Base-by-base conservation (phyloP, 2,329 filamentous ascomycete species). In the Thelonectria blattea region DNA sequence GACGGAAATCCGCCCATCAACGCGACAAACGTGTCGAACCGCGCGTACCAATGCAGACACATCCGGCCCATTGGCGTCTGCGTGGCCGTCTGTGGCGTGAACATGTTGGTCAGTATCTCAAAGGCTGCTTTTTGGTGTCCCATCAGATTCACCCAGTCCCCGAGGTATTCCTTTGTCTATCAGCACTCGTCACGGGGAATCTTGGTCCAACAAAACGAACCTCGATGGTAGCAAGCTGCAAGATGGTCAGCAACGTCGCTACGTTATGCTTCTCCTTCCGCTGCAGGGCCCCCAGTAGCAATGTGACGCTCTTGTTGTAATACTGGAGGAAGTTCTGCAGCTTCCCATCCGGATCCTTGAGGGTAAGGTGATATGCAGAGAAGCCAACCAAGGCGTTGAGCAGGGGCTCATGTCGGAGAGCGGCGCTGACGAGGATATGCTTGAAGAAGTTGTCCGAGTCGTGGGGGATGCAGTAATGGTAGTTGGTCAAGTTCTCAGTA, bases 221-320 rank as follows among this genome's bases (percentile, higher is more conserved):
- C 85, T 99, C 95, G 57, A 97, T 95, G 3, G 92, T 96, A 56
- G 93, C 93, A 51, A 98, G 84, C 71, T 98, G 93, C 43, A 99
- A 79, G 18, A 98, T 93, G 0, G 94, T 96, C 61, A 97, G 75
- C 32, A 98, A 80, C 0, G 90, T 97, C 7, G 89, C 85, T 51
- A 93, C 82, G 34, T 80, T 90, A 65, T 91, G 88, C 61, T 86
- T 86, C 64, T 92, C 88, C 58, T 87, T 88, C 55, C 84, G 88
- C 63, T 88, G 87, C 17, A 98, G 79, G 5, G 88, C 89, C 34
- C 83, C 82, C 9, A 96, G 82, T 17, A 99, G 83, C 24, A 92
- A 79, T 1, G 85, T 89, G 27, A 99, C 90, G 10, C 94, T 93
- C 72, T 88, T 90, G 75, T 97, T 93, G 79, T 98, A 97, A 71